A percentile compares a stretch with the other conserved stretches of the same genome.
These are phyloP conservation scores for Cruciata laevipes DNA, from an alignment of 257 asterid genomes.

Conservation along the genomic window DNA sequence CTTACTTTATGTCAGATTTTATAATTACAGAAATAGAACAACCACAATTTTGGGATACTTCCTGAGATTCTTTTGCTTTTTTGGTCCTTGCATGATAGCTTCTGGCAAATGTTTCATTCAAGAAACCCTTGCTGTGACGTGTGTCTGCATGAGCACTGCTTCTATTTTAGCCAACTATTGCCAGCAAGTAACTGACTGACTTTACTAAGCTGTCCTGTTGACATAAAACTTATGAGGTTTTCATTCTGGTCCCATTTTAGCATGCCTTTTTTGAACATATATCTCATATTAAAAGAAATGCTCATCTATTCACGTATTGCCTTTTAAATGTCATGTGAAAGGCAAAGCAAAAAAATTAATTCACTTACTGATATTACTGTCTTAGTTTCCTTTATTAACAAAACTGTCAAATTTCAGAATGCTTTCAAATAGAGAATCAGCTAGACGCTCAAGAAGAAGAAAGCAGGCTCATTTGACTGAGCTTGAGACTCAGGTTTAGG, in stretches of 20 bases:
- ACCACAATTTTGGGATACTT: not conserved
- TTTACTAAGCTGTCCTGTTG: not conserved
- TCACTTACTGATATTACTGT: too few species aligned
- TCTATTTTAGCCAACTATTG: not conserved
- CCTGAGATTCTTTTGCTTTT: not conserved
- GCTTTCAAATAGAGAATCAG: conserved; percentile 99
- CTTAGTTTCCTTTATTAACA: not conserved
- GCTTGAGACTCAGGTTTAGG: conserved; percentile 75
- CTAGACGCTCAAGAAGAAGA: conserved; percentile 96
- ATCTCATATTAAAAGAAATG: not conserved
- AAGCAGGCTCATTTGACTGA: conserved; percentile 93
- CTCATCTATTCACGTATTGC: not conserved
- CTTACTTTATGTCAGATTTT: too few species aligned
- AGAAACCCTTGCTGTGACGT: not conserved
- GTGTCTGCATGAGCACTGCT: not conserved
- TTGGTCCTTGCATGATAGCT: not conserved
- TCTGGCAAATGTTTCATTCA: not conserved
- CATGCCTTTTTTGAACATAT: not conserved
- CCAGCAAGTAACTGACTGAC: not conserved
- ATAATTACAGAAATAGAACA: too few species aligned
- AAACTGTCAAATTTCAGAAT: conserved; percentile 44
- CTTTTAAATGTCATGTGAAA: not conserved
- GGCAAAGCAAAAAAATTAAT: not conserved
- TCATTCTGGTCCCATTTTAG: not conserved
- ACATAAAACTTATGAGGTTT: not conserved